Conservation (phyloP, 805 yeast species). For the Metschnikowia hibisci region DNA sequence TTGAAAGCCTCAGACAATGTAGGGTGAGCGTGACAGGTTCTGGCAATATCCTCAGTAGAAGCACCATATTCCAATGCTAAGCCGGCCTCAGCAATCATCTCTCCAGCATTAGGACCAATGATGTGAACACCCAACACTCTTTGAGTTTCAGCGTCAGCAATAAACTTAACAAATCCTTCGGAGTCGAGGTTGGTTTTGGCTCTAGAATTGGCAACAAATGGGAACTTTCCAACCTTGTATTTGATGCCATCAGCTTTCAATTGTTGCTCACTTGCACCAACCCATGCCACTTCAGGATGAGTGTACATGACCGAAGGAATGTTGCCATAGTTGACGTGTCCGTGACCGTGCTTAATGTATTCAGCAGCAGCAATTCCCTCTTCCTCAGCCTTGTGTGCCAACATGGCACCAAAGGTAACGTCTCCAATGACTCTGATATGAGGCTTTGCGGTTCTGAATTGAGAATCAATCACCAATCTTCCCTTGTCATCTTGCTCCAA, state of each 20-base stretch:
- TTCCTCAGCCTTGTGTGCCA: constrained; percentile 99
- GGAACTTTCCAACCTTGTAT: constrained; percentile 96
- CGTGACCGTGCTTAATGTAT: constrained; percentile 87
- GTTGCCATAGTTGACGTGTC: constrained; percentile 97
- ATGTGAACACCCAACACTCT: constrained; percentile 95
- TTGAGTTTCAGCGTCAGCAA: constrained; percentile 96
- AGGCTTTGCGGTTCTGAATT: constrained; percentile 86
- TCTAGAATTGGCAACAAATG: constrained; percentile 98
- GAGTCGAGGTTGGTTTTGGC: constrained; percentile 97
- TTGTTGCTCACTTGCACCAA: constrained; percentile 93
- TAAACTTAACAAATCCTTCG: constrained; percentile 93
- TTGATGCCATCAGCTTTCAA: constrained; percentile 87
- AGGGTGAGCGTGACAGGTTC: constrained; percentile 99
- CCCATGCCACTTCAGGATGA: constrained; percentile 99
- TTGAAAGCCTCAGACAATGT: constrained; percentile 96
- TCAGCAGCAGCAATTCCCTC: constrained; percentile 99
- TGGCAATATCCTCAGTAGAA: constrained; percentile 93
- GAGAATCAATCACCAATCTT: constrained; percentile 88
- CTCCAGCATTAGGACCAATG: constrained; percentile 98
- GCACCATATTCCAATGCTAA: constrained; percentile 99
- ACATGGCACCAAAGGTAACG: constrained; percentile 97
- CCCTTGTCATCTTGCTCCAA: constrained; percentile 90
- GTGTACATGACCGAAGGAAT: constrained; percentile 99
- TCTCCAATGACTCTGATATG: constrained; percentile 98
- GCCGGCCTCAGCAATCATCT: constrained; percentile 98